phyloP scores from a whole-genome alignment of 139 green algal genomes.

The Chlorella ohadii region DNA sequence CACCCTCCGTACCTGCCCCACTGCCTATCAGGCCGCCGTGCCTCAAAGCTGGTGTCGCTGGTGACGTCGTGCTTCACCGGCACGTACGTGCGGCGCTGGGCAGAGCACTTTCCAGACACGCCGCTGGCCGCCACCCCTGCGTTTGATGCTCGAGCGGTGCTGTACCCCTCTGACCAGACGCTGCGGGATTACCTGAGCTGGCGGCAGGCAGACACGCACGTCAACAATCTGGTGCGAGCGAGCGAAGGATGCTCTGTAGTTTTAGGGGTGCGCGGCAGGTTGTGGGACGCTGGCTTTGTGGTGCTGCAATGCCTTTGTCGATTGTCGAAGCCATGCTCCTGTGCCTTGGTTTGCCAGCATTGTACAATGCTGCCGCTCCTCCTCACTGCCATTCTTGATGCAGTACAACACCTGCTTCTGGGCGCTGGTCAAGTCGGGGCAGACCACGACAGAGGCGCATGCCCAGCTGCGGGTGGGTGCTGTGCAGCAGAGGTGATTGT shows the following conservation, averaged over 20 bases:
- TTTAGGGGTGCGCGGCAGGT: too few species aligned
- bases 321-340: too few species aligned
- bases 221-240: slow-evolving; percentile 88
- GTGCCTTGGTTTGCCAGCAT: too few species aligned
- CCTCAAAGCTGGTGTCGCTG: slow-evolving; percentile 88
- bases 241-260: too few species aligned
- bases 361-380: too few species aligned
- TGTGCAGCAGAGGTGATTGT: not conserved
- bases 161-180: slow-evolving; percentile 76
- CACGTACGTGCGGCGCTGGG: slow-evolving; percentile 87
- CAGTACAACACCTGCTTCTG: slow-evolving; percentile 99
- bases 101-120: slow-evolving; percentile 53
- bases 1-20: not conserved
- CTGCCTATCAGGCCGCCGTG: slow-evolving; percentile 62
- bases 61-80: slow-evolving; percentile 87
- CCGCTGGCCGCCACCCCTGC: slow-evolving; percentile 73
- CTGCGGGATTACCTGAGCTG: slow-evolving; percentile 93
- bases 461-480: slow-evolving; percentile 22
- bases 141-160: slow-evolving; percentile 92
- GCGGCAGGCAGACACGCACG: slow-evolving; percentile 94
- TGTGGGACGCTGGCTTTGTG: too few species aligned
- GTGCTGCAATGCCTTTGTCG: too few species aligned
- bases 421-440: slow-evolving; percentile 80
- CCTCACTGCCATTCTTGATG: not conserved
- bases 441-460: slow-evolving; percentile 69